Base-by-base conservation (phyloP, 805 yeast genomes). In the Lipomyces lipofer region DNA sequence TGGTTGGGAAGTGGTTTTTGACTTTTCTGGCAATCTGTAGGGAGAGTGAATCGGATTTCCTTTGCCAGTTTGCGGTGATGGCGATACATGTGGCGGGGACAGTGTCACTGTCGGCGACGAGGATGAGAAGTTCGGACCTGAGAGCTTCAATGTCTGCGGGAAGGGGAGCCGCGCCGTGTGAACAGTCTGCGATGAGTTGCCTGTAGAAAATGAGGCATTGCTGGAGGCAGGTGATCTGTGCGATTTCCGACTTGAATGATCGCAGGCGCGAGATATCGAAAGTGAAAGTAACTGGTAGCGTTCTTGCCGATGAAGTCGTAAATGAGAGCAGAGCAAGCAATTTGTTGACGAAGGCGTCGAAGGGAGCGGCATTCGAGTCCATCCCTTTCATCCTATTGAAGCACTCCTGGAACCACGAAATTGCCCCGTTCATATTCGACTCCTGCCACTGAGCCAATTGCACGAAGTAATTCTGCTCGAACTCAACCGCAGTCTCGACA, bases 211-310 rank as follows among this genome's bases (percentile, higher is more conserved):
- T 82, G 36, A 82, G 69, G 63, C 95, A 86, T 48, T 89, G 76
- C 68, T 87, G 83, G 36, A 87, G 75, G 67, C 96, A 88, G 25
- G 88, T 90, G 48, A 88, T 73, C 70, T 88, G 95, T 59, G 96
- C 79, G 29, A 90, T 83, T 68, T 89, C 96, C 0, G 96, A 92
- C 62, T 96, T 77, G 54, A 89, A 73, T 36, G 87, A 75, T 13
- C 88, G 82, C 55, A 89, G 73, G 54, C 96, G 76, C 1, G 94
- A 81, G 64, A 86, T 89, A 70, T 89, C 97, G 71, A 90, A 89
- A 2, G 89, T 83, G 63, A 89, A 75, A 1, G 95, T 82, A 1
- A 86, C 81, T 33, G 96, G 97, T 69, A 88, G 89, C 64, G 85
- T 83, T 33, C 52, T 32, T 32, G 58, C 47, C 67, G 95, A 88